phyloP scores from a whole-genome alignment of 2,329 filamentous ascomycete genomes.

The Claviceps monticola region DNA sequence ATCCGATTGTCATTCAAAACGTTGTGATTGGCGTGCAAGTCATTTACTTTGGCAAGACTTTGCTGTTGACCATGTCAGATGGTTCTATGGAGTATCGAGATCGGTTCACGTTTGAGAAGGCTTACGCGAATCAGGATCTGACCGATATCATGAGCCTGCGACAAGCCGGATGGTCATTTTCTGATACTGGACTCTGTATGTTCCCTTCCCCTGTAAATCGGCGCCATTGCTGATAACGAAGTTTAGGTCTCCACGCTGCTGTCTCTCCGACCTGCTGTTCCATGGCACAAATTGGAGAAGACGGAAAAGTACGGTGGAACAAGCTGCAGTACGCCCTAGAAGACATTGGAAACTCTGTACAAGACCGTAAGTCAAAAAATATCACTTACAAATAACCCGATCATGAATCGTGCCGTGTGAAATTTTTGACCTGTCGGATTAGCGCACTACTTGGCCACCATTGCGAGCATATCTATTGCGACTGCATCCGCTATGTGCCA shows the following conservation, averaged over 20 bases:
- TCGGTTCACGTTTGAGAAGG: constrained; percentile 54
- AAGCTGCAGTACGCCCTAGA: constrained; percentile 34
- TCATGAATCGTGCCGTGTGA: too few relatives aligned
- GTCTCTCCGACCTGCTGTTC: constrained; percentile 48
- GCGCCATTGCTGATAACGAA: constrained; percentile 5
- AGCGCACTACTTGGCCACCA: constrained; percentile 42
- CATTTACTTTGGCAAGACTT: constrained; percentile 54
- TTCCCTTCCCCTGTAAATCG: background rate
- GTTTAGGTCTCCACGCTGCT: constrained; percentile 41
- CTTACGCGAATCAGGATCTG: constrained; percentile 50
- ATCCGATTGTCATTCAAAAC: constrained; percentile 58
- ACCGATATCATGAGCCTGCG: constrained; percentile 55
- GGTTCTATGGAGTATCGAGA: constrained; percentile 72
- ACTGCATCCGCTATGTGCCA: constrained; percentile 31
- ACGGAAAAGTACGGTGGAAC: constrained; percentile 46
- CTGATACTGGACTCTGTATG: constrained; percentile 51
- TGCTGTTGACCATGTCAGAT: constrained; percentile 66
- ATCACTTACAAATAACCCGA: background rate
- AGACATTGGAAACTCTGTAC: constrained; percentile 33
- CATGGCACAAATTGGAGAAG: constrained; percentile 42
- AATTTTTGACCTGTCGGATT: constrained; percentile 7
- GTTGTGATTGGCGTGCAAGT: constrained; percentile 54
- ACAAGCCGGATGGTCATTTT: constrained; percentile 66
- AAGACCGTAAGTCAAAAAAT: constrained; percentile 29
- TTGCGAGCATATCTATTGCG: constrained; percentile 46